Percentiles rank a stretch among this genome's conserved stretches.
Conservation (phyloP, 306 rosid species). For the Benincasa hispida region DNA sequence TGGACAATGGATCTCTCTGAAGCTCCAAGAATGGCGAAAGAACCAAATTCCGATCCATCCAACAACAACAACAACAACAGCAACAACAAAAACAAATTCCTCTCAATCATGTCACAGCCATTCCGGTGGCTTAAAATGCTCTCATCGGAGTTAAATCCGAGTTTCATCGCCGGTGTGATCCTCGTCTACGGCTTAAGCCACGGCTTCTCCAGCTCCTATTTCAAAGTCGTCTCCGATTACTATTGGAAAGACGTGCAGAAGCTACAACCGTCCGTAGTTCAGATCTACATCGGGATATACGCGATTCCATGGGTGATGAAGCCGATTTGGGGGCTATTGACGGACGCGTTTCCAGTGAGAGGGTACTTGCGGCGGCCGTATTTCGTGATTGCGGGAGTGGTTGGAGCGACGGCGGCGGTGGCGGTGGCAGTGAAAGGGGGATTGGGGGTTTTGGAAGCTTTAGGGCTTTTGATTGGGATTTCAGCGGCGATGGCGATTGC, state of each 20-base stretch:
- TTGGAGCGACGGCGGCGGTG: neutral
- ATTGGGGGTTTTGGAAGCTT: conserved; percentile 26
- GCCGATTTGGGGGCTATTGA: conserved; percentile 62
- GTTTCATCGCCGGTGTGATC: conserved; percentile 22
- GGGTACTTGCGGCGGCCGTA: conserved; percentile 38
- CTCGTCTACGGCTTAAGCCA: conserved; percentile 47
- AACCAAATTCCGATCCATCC: neutral
- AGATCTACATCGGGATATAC: conserved; percentile 41
- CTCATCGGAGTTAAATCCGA: neutral
- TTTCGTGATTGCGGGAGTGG: neutral
- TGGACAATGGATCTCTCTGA: neutral
- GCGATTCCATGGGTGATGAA: conserved; percentile 61
- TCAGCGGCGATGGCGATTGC: conserved; percentile 48
- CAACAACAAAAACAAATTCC: neutral
- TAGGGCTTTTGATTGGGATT: conserved; percentile 35
- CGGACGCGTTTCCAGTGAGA: conserved; percentile 39
- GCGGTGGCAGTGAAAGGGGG: neutral
- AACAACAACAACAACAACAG: neutral
- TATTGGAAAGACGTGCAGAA: conserved; percentile 76
- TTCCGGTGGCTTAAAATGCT: neutral
- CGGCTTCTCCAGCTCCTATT: conserved; percentile 47
- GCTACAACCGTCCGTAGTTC: conserved; percentile 46
- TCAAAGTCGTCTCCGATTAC: conserved; percentile 47
- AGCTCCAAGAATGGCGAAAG: neutral
- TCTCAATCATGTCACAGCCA: neutral